These are phyloP conservation scores for Pontederia crassipes DNA, from an alignment of 176 grass and related monocot genomes.

Conservation along the genomic window DNA sequence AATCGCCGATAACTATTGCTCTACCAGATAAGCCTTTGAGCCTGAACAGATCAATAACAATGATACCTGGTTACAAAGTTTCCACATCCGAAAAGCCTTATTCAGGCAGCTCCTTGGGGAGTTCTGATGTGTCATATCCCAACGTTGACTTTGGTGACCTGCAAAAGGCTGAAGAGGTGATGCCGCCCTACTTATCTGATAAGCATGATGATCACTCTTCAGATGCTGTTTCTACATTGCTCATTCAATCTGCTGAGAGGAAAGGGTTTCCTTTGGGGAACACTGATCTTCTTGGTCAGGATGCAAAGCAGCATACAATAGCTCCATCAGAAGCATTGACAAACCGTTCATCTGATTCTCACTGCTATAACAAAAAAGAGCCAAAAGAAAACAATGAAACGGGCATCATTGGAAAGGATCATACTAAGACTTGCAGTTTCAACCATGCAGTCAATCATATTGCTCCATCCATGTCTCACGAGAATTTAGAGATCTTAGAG, in stretches of 20 bases:
- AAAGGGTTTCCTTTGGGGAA: conserved; percentile 15
- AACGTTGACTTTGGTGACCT: conserved; percentile 18
- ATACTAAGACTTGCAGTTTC: too few species aligned
- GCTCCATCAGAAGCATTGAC: not conserved
- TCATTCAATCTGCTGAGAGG: not conserved
- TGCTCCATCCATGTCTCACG: not conserved
- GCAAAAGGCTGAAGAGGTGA: conserved; percentile 17
- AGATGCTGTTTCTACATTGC: conserved; percentile 22
- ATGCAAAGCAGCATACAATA: conserved; percentile 16
- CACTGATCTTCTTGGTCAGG: conserved; percentile 22
- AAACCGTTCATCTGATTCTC: too few species aligned
- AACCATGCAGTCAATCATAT: too few species aligned
- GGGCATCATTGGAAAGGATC: too few species aligned
- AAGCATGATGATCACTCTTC: conserved; percentile 13
- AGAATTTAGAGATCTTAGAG: conserved; percentile 5
- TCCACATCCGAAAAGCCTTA: conserved; percentile 26
- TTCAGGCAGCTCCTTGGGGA: conserved; percentile 28
- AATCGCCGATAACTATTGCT: conserved; percentile 75
- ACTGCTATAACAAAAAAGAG: too few species aligned
- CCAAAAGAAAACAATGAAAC: too few species aligned
- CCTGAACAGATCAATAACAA: conserved; percentile 73
- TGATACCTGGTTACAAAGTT: conserved; percentile 45
- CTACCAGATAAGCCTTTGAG: conserved; percentile 82
- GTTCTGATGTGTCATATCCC: conserved; percentile 21
- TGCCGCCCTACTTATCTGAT: conserved; percentile 18